Conservation (phyloP, 495 filamentous ascomycete genomes). For the Geopyxis carbonaria region DNA sequence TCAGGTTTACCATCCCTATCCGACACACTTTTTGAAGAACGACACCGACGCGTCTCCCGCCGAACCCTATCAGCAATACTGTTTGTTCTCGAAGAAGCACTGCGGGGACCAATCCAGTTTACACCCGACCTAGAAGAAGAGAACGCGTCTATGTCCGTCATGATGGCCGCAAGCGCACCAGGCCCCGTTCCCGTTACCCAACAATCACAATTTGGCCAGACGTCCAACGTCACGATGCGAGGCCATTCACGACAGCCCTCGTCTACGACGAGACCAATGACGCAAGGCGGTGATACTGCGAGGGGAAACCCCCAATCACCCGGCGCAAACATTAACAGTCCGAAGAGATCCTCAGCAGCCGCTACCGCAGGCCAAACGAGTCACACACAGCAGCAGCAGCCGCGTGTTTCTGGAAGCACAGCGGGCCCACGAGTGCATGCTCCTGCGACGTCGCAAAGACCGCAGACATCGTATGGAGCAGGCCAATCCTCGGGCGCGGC, state of each 20-base stretch:
- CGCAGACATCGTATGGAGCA: conserved; percentile 2
- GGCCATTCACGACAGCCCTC: conserved; percentile 20
- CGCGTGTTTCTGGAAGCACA: too few relatives aligned
- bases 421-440: conserved; percentile 3
- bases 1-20: conserved; percentile 20
- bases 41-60: conserved; percentile 35
- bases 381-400: too few relatives aligned
- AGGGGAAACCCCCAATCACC: neutral
- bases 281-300: neutral
- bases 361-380: too few relatives aligned
- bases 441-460: neutral
- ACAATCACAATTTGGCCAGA: conserved; percentile 8
- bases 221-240: conserved; percentile 7
- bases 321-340: too few relatives aligned
- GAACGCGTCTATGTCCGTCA: conserved; percentile 84
- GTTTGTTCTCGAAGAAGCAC: conserved; percentile 77
- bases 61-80: conserved; percentile 65
- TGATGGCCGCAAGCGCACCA: conserved; percentile 41
- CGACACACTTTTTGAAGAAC: conserved; percentile 12
- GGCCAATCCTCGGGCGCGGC: neutral
- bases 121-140: conserved; percentile 73
- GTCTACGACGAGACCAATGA: conserved; percentile 8
- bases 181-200: conserved; percentile 31
- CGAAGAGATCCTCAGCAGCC: too few relatives aligned
- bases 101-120: conserved; percentile 68